Evolutionary conservation across 148 eudicot genomes (phyloP), one percentile per base, ranked within the genome.

Genomic region (Hydrangea macrophylla): DNA sequence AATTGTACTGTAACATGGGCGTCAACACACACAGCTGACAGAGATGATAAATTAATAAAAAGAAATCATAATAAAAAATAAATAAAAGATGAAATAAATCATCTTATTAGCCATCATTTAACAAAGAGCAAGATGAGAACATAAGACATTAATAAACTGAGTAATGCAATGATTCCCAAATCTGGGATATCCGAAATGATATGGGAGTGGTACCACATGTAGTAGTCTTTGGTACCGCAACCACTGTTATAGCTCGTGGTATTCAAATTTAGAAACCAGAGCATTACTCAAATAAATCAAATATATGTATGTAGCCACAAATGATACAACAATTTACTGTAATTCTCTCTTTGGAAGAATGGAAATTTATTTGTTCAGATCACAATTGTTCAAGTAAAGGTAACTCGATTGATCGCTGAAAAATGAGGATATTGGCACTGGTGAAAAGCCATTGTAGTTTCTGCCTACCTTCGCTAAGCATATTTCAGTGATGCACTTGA

Each of bases 391-490:
- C 60, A 82, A 53, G 59, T 90, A 90, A 37, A 87, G 45, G 76
- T 58, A 82, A 59, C 78, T 79, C 3, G 69, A 12, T 30, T 31
- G 30, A 33, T 60, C 57, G 18, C 45, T 58, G 58, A 64, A 65
- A 51, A 62, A 54, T 26, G 90, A 76, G 17, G 80, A 24, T 33
- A 67, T 28, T 30, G 79, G 81, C 58, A 51, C 53, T 24, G 85
- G 84, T 20, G 53, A n/a, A 68, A 85, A 83, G 32, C 96, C 96
- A 50, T 75, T 22, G 64, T 83, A 89, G 12, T 75, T 67, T 58
- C 68, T 66, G 40, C 87, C 86, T 23, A 79, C 35, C 82, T 89
- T 89, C 26, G 82, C 85, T 26, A 48, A 50, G 75, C 86, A 87
- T 30, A 89, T 51, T 61, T 87, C 78, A 6, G 53, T 13, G 40